phyloP scores from a whole-genome alignment of 345 rosid species.

The Eucalyptus cloeziana region DNA sequence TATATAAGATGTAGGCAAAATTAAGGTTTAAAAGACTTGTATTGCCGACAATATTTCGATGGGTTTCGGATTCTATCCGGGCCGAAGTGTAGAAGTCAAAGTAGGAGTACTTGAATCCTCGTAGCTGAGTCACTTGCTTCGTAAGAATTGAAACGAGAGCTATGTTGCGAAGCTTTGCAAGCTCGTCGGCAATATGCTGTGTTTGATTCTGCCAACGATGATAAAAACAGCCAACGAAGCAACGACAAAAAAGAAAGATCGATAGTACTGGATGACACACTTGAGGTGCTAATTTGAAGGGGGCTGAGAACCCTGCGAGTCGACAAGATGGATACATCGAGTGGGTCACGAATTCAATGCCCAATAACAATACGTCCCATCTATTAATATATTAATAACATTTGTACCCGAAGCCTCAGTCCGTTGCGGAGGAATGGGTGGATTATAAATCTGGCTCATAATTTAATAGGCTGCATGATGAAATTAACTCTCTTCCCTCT shows the following conservation, averaged over 20 bases:
- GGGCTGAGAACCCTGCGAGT: background rate
- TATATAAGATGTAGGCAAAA: background rate
- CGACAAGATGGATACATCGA: background rate
- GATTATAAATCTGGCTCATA: background rate
- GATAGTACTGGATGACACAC: background rate
- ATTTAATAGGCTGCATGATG: background rate
- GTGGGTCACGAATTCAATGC: background rate
- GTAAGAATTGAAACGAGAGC: background rate
- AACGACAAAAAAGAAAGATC: background rate
- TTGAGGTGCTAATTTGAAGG: background rate
- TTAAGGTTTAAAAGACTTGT: background rate
- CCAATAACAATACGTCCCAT: background rate
- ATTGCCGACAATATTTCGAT: background rate
- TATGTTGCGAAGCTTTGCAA: constrained; percentile 2
- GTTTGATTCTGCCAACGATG: background rate
- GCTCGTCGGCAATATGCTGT: background rate
- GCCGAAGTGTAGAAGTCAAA: background rate
- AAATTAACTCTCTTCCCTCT: background rate
- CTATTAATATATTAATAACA: background rate
- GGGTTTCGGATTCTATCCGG: background rate
- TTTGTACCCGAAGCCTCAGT: background rate
- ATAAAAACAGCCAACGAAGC: background rate
- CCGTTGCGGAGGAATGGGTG: background rate
- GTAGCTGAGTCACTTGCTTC: background rate
- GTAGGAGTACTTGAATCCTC: background rate